phyloP scores from a whole-genome alignment of 108 stramenopile genomes.

The Fragilariopsis cylindrus region DNA sequence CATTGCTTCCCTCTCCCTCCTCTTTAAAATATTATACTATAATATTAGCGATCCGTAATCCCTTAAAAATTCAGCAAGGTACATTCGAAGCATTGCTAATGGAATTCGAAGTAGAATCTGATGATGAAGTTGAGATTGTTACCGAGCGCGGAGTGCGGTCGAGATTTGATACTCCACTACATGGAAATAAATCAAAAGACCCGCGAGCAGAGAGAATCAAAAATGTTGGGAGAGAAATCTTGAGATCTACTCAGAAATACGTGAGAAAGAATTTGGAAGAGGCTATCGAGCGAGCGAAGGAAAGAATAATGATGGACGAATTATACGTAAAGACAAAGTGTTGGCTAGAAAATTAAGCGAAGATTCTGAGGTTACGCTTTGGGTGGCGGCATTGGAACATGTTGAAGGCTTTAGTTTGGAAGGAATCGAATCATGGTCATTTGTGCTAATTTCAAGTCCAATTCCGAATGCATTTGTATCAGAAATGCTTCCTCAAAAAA shows the following conservation, averaged over 20 bases:
- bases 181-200: constrained; percentile 10
- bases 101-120: constrained; percentile 23
- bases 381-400: constrained; percentile 38
- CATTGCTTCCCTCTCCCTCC: too few species aligned
- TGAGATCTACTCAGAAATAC: constrained; percentile 34
- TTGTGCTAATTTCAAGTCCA: constrained; percentile 3
- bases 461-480: constrained; percentile 86
- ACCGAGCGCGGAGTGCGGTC: constrained; percentile 18
- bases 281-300: constrained; percentile 22
- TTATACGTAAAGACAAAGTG: constrained; percentile 16
- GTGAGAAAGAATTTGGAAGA: constrained; percentile 36
- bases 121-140: constrained; percentile 30
- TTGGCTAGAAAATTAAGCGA: constrained; percentile 18
- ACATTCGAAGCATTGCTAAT: constrained; percentile 28
- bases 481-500: constrained; percentile 79
- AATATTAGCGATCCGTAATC: constrained; percentile 34
- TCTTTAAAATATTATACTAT: neutral
- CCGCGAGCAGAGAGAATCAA: constrained; percentile 29
- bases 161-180: constrained; percentile 13
- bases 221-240: constrained; percentile 37
- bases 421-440: constrained; percentile 38
- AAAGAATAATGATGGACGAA: constrained; percentile 21
- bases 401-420: constrained; percentile 38
- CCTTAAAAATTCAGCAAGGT: constrained; percentile 37
- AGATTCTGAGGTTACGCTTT: constrained; percentile 36